Conservation (phyloP, 2,329 filamentous ascomycete species). For the Aspergillus hortae region DNA sequence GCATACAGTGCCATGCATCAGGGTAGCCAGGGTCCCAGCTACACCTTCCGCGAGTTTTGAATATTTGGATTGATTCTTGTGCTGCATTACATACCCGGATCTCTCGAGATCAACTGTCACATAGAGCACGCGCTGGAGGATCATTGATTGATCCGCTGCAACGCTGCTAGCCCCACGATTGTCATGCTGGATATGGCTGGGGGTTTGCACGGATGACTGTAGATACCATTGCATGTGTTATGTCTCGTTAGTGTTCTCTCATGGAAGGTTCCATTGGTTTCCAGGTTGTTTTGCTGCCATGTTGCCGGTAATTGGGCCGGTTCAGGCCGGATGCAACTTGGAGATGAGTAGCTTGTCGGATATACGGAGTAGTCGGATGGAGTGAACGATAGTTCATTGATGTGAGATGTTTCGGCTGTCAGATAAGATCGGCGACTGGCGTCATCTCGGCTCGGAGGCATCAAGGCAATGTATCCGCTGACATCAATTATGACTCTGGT, state of each 20-base stretch:
- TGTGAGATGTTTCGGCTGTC: too few relatives aligned
- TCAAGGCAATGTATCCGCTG: too few relatives aligned
- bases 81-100: background rate
- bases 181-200: constrained; percentile 9
- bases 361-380: too few relatives aligned
- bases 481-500: too few relatives aligned
- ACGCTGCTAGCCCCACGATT: constrained; percentile 1
- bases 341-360: too few relatives aligned
- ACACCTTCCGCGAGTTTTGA: background rate
- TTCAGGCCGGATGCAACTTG: too few relatives aligned
- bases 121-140: background rate
- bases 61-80: background rate
- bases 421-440: too few relatives aligned
- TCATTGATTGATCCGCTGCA: background rate
- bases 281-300: too few relatives aligned
- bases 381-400: too few relatives aligned
- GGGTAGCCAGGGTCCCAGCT: background rate
- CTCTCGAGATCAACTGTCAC: background rate
- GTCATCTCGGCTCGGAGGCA: too few relatives aligned
- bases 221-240: constrained; percentile 4
- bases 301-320: too few relatives aligned
- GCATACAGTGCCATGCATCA: background rate
- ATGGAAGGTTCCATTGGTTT: too few relatives aligned
- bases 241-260: background rate
- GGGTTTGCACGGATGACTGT: background rate